Evolutionary conservation across 2,329 filamentous ascomycete species (phyloP), one percentile per base, ranked within the genome.

Genomic region (Berkeleyomyces rouxiae): DNA sequence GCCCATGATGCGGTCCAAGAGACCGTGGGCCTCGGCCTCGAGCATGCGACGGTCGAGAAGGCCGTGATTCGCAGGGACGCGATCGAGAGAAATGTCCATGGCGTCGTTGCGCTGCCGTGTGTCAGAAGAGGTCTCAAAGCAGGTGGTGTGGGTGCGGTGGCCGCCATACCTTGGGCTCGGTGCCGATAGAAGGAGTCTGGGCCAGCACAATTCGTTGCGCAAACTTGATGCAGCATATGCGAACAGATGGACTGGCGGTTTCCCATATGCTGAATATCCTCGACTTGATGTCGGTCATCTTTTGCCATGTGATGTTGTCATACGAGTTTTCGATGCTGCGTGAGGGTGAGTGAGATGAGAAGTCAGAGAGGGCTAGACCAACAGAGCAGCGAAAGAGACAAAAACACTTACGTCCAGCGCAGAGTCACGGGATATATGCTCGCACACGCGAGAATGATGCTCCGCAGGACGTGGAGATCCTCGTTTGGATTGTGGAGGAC

Each of bases 221-320:
- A 73, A 99, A 99, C 74, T 99, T 99, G 79, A 97, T 86, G 76
- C 93, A 97, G 78, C 90, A 95, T 72, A 97, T 86, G 69, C 86
- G 86, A 66, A 97, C 82, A 2, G 89, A 86, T 10, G 86, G 80
- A 11, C 82, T 76, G 16, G 88, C 85, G 51, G 78, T 81, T 68
- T 96, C 92, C 92, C 95, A 96, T 70, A 93, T 84, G 65, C 83
- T 84, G 65, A 99, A 74, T 67, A 99, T 93, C 69, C 85, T 87
- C 62, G 87, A 83, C 77, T 99, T 99, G 74, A 97, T 92, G 9
- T 84, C 81, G 61, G 83, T 80, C 82, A 97, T 95, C 67, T 85
- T 83, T 70, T 93, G 87, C 93, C 93, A 99, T 55, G 86, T 84
- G 64, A 86, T 79, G 47, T 77, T 79, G 71, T 97, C 90, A 75